Conservation (phyloP, 2,329 filamentous ascomycete genomes). For the Lecanosticta acicola region DNA sequence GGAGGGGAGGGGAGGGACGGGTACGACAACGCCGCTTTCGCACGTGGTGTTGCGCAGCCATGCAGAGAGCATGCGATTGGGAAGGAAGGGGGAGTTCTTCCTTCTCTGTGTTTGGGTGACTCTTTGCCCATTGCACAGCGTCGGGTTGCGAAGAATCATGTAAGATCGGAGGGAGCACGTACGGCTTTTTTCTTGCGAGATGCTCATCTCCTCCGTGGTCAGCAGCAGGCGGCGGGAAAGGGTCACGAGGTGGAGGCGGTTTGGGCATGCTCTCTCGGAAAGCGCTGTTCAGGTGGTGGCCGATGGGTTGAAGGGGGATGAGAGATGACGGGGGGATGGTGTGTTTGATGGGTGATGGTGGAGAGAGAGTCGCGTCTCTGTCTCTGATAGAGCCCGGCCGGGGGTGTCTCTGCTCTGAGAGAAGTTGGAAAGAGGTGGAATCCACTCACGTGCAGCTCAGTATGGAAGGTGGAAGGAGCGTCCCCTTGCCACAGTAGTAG, state of each 20-base stretch:
- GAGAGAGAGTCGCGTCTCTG: too few relatives aligned
- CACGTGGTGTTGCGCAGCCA: not conserved
- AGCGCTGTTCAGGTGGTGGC: too few relatives aligned
- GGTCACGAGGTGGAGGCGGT: not conserved
- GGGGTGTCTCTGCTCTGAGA: not conserved
- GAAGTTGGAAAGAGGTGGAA: not conserved
- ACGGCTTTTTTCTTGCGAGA: not conserved
- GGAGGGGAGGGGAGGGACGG: too few relatives aligned
- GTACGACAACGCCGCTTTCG: too few relatives aligned
- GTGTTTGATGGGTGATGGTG: not conserved
- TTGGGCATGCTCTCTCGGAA: not conserved
- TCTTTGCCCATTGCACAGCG: not conserved
- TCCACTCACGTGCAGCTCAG: constrained; percentile 4
- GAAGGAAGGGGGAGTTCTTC: not conserved
- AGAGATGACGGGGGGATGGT: not conserved
- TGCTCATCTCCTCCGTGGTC: not conserved
- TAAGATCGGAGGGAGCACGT: not conserved
- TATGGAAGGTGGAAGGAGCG: too few relatives aligned
- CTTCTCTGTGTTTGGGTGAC: too few relatives aligned
- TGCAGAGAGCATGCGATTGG: not conserved
- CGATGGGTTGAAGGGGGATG: too few relatives aligned
- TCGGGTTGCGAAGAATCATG: not conserved
- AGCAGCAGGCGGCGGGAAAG: not conserved
- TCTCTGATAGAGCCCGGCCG: not conserved
- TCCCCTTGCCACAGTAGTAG: too few relatives aligned